These are phyloP conservation scores for Petasospora rhodanensis DNA, from an alignment of 1,139 yeast genomes.

Conservation along the genomic window DNA sequence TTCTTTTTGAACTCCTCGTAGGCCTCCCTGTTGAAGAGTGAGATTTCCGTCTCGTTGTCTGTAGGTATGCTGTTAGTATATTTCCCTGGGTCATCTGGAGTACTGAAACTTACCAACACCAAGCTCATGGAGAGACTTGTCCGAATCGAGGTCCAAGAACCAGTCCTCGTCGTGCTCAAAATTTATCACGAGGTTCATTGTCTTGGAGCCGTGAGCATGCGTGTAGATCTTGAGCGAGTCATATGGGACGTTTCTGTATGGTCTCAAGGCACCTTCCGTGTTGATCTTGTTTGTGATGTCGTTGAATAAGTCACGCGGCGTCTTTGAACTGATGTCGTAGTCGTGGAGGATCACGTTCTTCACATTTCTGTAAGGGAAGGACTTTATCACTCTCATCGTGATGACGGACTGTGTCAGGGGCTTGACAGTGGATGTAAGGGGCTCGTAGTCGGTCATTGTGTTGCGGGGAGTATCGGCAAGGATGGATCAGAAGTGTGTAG, in stretches of 20 bases:
- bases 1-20: slow-evolving; percentile 67
- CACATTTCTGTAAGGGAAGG: slow-evolving; percentile 89
- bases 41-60: slow-evolving; percentile 88
- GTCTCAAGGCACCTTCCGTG: slow-evolving; percentile 68
- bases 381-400: slow-evolving; percentile 82
- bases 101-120: slow-evolving; percentile 23
- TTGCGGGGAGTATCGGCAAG: too few relatives aligned
- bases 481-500: too few relatives aligned
- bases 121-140: slow-evolving; percentile 24
- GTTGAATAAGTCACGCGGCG: slow-evolving; percentile 59
- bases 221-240: slow-evolving; percentile 84
- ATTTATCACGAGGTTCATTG: slow-evolving; percentile 87
- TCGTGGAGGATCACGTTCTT: slow-evolving; percentile 71
- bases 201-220: slow-evolving; percentile 92
- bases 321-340: slow-evolving; percentile 66
- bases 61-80: slow-evolving; percentile 29
- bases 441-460: slow-evolving; percentile 26
- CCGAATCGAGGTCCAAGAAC: slow-evolving; percentile 47
- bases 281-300: slow-evolving; percentile 47
- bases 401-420: slow-evolving; percentile 50
- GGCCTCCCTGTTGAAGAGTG: slow-evolving; percentile 64
- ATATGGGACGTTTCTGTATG: slow-evolving; percentile 73
- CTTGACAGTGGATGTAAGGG: slow-evolving; percentile 32
- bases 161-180: slow-evolving; percentile 77
- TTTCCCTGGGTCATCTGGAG: too few relatives aligned